A percentile compares a stretch with the other conserved stretches of the same genome.
Conservation (phyloP, 1,139 yeast species). For the Arxiozyma slooffiae region DNA sequence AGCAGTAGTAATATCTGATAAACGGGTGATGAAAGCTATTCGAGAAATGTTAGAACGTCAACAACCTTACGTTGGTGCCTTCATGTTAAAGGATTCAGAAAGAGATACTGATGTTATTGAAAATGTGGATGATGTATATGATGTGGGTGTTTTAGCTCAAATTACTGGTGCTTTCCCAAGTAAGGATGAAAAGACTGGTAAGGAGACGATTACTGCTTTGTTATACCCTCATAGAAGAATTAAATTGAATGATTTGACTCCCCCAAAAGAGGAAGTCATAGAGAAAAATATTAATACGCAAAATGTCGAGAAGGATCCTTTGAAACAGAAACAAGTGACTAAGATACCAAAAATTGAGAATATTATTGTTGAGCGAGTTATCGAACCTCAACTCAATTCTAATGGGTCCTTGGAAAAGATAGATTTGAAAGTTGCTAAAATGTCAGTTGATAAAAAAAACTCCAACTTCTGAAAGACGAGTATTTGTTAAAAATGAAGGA, state of each 20-base stretch:
- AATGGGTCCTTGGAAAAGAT: slow-evolving; percentile 7
- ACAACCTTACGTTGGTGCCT: slow-evolving; percentile 80
- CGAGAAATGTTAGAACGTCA: slow-evolving; percentile 61
- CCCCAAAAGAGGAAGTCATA: too few relatives aligned
- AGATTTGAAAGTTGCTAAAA: neutral
- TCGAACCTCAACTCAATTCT: slow-evolving; percentile 7
- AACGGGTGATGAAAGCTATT: slow-evolving; percentile 76
- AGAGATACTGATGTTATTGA: slow-evolving; percentile 67
- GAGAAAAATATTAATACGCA: neutral
- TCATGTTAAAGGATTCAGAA: slow-evolving; percentile 62
- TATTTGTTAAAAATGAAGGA: slow-evolving; percentile 7
- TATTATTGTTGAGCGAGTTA: slow-evolving; percentile 30
- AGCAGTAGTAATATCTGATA: slow-evolving; percentile 72
- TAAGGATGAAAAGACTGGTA: slow-evolving; percentile 50
- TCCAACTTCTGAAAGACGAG: slow-evolving; percentile 10
- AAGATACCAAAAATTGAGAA: slow-evolving; percentile 21
- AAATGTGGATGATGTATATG: slow-evolving; percentile 54
- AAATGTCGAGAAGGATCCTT: neutral
- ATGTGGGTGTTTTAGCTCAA: slow-evolving; percentile 78
- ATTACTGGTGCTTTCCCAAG: slow-evolving; percentile 56
- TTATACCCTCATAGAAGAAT: slow-evolving; percentile 80
- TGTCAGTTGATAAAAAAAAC: too few relatives aligned
- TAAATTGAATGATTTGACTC: slow-evolving; percentile 55
- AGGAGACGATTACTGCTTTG: slow-evolving; percentile 46
- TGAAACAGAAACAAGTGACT: slow-evolving; percentile 1